phyloP scores from a whole-genome alignment of 148 eudicot species.

The Gaultheria prostrata region DNA sequence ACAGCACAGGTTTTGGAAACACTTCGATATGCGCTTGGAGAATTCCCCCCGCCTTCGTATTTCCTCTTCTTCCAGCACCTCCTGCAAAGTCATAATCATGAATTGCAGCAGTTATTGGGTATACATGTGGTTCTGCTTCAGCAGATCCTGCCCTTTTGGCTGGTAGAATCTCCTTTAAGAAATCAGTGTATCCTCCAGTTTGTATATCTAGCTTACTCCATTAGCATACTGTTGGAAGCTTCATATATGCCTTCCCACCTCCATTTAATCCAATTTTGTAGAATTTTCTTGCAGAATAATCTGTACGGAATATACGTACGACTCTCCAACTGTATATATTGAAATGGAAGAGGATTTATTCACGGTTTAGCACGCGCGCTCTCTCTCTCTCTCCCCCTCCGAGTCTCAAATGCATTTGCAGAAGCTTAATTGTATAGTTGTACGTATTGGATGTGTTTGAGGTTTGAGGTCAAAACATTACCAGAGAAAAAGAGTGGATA shows the following conservation, averaged over 20 bases:
- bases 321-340: not conserved
- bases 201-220: not conserved
- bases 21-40: not conserved
- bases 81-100: not conserved
- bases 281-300: not conserved
- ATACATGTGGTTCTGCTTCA: not conserved
- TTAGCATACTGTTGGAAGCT: not conserved
- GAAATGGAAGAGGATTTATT: not conserved
- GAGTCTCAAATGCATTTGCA: not conserved
- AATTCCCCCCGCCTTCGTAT: too few relatives aligned
- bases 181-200: not conserved
- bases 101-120: not conserved
- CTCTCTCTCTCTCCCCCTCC: not conserved
- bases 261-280: constrained; percentile 2
- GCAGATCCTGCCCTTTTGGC: not conserved
- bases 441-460: not conserved
- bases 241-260: not conserved
- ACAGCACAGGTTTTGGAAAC: not conserved
- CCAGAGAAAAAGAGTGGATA: too few relatives aligned
- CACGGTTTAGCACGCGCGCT: not conserved
- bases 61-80: not conserved
- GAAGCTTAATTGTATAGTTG: not conserved
- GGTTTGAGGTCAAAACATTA: not conserved
- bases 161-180: not conserved
- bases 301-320: not conserved